These are phyloP conservation scores for Fusarium marasasianum DNA, from an alignment of 2,329 filamentous ascomycete species.

Conservation along the genomic window DNA sequence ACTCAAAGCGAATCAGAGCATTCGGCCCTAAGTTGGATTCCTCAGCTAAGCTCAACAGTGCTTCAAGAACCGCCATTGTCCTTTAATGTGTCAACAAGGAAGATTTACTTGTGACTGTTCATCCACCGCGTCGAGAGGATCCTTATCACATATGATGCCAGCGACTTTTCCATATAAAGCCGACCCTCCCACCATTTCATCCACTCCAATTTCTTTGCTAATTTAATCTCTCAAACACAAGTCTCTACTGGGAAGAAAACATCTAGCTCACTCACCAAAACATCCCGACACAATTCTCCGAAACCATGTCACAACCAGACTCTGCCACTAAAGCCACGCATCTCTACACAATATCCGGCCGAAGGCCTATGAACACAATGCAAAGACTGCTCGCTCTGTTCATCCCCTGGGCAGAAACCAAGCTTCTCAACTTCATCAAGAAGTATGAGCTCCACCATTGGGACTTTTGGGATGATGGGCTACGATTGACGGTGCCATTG, in stretches of 20 bases:
- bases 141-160: neutral
- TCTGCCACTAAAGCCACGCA: fast-evolving
- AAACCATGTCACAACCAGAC: neutral
- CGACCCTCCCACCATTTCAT: fast-evolving
- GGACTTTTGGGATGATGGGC: neutral
- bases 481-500: neutral
- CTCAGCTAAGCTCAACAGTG: too few relatives aligned
- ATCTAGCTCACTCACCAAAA: neutral
- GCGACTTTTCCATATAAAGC: neutral
- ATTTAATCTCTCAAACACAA: neutral
- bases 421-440: neutral
- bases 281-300: neutral
- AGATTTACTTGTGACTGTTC: fast-evolving
- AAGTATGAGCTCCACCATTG: neutral
- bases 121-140: neutral
- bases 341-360: neutral
- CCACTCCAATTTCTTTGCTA: fast-evolving
- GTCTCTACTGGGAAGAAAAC: neutral
- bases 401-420: fast-evolving
- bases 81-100: neutral
- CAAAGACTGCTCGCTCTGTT: neutral
- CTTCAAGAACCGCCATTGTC: neutral
- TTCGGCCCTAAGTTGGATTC: too few relatives aligned
- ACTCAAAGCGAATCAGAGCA: fast-evolving
- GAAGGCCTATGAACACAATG: neutral